Evolutionary conservation across 345 rosid genomes (phyloP).

Genomic region (Citrus inodora): DNA sequence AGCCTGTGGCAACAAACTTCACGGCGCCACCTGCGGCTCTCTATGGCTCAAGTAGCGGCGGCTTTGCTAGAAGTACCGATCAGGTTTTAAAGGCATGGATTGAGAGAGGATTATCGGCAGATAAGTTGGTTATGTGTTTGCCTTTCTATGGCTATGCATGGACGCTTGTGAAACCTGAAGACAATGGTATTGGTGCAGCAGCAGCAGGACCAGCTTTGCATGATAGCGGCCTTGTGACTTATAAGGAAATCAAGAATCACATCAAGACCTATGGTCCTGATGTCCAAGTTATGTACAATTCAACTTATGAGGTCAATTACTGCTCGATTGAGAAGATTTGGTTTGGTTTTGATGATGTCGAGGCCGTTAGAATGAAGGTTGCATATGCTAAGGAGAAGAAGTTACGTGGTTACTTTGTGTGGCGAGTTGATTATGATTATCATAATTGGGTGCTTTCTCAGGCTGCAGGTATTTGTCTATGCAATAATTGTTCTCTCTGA

Average conservation of each 20-base stretch:
- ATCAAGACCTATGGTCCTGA: constrained; percentile 22
- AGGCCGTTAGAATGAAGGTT: constrained; percentile 32
- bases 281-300: constrained; percentile 14
- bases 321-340: constrained; percentile 19
- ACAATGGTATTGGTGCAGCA: constrained; percentile 12
- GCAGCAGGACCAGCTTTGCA: constrained; percentile 16
- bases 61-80: constrained; percentile 1
- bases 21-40: constrained; percentile 20
- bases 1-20: constrained; percentile 7
- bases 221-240: constrained; percentile 14
- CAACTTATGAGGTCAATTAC: constrained; percentile 28
- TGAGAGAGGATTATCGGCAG: not conserved
- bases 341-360: constrained; percentile 50
- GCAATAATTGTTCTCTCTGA: no score
- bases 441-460: constrained; percentile 36
- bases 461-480: constrained; percentile 14
- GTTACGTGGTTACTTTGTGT: constrained; percentile 33
- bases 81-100: constrained; percentile 10
- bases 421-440: constrained; percentile 18
- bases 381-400: constrained; percentile 33
- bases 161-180: constrained; percentile 2
- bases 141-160: constrained; percentile 13
- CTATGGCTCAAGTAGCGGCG: constrained; percentile 13
- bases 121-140: constrained; percentile 21
- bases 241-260: constrained; percentile 15